These are phyloP conservation scores for Diutina rugosa DNA, from an alignment of 1,139 yeast species.

Conservation along the genomic window DNA sequence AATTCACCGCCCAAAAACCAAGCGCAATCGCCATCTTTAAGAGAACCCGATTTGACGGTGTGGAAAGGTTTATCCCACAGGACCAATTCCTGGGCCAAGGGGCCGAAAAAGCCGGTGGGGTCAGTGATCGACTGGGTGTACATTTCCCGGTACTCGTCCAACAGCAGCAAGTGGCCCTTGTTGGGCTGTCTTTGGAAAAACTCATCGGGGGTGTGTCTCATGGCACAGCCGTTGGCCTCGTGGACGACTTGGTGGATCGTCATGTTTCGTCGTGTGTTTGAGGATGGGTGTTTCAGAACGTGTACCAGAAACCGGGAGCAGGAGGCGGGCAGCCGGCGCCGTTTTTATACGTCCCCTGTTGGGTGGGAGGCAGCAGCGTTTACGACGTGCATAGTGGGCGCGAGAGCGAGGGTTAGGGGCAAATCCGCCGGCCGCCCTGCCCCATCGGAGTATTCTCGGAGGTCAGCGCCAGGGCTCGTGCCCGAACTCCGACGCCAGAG, in stretches of 20 bases:
- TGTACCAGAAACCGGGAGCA: too few relatives aligned
- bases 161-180: conserved; percentile 28
- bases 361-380: neutral
- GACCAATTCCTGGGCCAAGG: conserved; percentile 64
- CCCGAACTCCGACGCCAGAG: neutral
- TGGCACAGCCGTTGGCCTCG: conserved; percentile 61
- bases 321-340: neutral
- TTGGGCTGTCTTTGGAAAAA: conserved; percentile 66
- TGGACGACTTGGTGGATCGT: conserved; percentile 44
- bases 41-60: conserved; percentile 60
- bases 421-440: neutral
- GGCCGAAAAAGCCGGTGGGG: conserved; percentile 79
- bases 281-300: too few relatives aligned
- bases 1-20: conserved; percentile 93
- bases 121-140: conserved; percentile 68
- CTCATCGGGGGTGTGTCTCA: conserved; percentile 60
- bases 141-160: conserved; percentile 63
- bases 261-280: neutral
- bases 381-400: neutral
- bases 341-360: neutral
- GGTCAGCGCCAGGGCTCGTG: neutral
- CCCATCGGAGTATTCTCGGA: conserved; percentile 1
- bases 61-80: conserved; percentile 79
- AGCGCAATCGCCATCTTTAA: conserved; percentile 69
- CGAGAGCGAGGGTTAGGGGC: too few relatives aligned